A percentile compares a stretch with the other conserved stretches of the same genome.
These are phyloP conservation scores for Hypoxylon sp. DNA, from an alignment of 2,329 filamentous ascomycete genomes.

Conservation along the genomic window DNA sequence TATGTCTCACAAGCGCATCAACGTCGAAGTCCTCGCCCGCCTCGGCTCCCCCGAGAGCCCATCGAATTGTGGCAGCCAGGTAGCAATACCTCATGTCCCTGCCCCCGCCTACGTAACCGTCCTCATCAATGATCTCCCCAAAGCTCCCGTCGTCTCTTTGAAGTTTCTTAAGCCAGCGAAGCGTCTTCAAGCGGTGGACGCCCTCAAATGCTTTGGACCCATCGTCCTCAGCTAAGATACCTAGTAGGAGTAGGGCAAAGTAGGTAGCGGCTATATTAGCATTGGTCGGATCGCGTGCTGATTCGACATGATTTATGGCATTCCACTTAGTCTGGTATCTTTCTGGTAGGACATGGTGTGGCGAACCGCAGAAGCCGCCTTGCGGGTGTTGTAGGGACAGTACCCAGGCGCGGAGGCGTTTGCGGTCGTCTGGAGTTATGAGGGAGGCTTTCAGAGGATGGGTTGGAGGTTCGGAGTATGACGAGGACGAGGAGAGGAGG, in stretches of 20 bases:
- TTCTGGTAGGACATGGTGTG: conserved; percentile 70
- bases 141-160: conserved; percentile 92
- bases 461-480: conserved; percentile 56
- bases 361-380: conserved; percentile 91
- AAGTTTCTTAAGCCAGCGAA: conserved; percentile 80
- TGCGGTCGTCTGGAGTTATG: conserved; percentile 60
- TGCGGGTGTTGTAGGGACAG: conserved; percentile 86
- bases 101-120: conserved; percentile 76
- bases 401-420: conserved; percentile 77
- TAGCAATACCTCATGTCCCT: conserved; percentile 91
- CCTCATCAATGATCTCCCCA: conserved; percentile 79
- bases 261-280: conserved; percentile 89
- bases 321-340: conserved; percentile 54
- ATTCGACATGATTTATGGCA: conserved; percentile 50
- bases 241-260: conserved; percentile 84
- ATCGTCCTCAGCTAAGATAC: conserved; percentile 61
- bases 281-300: conserved; percentile 58
- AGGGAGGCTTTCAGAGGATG: conserved; percentile 70
- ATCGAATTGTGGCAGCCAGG: conserved; percentile 83
- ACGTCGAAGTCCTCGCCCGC: conserved; percentile 80
- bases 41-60: conserved; percentile 78
- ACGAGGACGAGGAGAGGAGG: conserved; percentile 75
- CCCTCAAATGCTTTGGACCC: conserved; percentile 66
- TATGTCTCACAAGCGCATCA: conserved; percentile 75
- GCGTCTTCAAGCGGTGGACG: conserved; percentile 75